Evolutionary conservation across 331 rosid species (phyloP).

Genomic region (Prunus yedoensis): DNA sequence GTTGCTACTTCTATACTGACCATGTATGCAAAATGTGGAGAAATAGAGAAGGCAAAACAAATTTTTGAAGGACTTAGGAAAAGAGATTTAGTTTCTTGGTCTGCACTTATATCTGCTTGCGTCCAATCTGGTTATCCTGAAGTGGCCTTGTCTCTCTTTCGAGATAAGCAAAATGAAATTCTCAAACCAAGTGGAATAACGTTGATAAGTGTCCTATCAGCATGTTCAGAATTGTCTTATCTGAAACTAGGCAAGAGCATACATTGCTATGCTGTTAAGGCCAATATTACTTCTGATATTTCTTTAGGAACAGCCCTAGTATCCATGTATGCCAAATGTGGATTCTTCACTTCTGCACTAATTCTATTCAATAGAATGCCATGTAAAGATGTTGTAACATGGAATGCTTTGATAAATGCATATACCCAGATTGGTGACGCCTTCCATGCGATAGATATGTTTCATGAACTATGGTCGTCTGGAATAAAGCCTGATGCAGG

Average conservation of each 20-base stretch:
- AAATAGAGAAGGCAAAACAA: conserved; percentile 47
- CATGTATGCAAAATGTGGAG: conserved; percentile 70
- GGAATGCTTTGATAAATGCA: conserved; percentile 71
- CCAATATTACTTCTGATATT: conserved; percentile 39
- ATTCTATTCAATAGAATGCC: conserved; percentile 45
- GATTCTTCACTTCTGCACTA: conserved; percentile 37
- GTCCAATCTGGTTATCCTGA: conserved; percentile 54
- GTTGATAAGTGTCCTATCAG: conserved; percentile 39
- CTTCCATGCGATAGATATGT: conserved; percentile 37
- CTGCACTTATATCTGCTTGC: conserved; percentile 60
- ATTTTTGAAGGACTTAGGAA: conserved; percentile 39
- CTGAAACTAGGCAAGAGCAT: conserved; percentile 51
- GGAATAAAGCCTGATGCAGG: conserved; percentile 55
- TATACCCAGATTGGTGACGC: conserved; percentile 50
- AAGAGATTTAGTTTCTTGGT: conserved; percentile 63
- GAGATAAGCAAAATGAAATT: conserved; percentile 41
- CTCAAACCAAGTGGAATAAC: conserved; percentile 47
- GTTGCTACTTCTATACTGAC: conserved; percentile 56
- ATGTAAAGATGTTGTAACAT: conserved; percentile 56
- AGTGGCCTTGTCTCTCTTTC: conserved; percentile 52
- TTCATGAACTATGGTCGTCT: conserved; percentile 38
- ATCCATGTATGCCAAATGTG: conserved; percentile 58
- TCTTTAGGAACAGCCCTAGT: conserved; percentile 47
- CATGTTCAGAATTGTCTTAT: conserved; percentile 50
- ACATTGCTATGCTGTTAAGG: conserved; percentile 55